Conservation (phyloP, 345 rosid species). For the Litchi chinensis region DNA sequence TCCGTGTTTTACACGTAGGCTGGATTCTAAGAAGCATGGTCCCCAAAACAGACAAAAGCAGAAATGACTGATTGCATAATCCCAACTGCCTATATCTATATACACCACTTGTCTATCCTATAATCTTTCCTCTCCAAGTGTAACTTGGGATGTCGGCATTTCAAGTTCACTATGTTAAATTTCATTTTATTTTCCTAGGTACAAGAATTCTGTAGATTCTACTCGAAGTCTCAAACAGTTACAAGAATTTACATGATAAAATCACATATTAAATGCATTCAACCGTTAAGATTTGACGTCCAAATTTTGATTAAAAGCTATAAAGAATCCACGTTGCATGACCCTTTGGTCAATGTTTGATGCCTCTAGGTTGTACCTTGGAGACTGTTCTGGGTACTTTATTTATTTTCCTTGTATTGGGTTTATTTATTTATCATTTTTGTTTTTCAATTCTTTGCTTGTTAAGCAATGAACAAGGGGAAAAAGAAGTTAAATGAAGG, state of each 20-base stretch:
- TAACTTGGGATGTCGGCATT: conserved; percentile 23
- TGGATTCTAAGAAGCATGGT: conserved; percentile 5
- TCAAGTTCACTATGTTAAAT: conserved; percentile 15
- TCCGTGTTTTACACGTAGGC: conserved; percentile 12
- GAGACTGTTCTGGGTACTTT: conserved; percentile 5
- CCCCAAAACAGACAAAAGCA: background rate
- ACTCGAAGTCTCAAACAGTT: too few species aligned
- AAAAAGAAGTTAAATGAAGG: conserved; percentile 20
- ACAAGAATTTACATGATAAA: too few species aligned
- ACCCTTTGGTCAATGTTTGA: background rate
- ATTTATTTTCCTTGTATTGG: conserved; percentile 8
- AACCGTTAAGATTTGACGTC: background rate
- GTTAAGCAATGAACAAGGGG: conserved; percentile 37
- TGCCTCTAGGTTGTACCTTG: background rate
- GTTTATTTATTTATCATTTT: conserved; percentile 1
- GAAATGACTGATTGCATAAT: conserved; percentile 39
- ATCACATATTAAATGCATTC: too few species aligned
- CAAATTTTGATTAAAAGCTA: too few species aligned
- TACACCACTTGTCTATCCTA: conserved; percentile 2
- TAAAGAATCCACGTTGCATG: background rate
- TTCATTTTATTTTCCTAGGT: too few species aligned
- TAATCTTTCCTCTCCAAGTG: conserved; percentile 23
- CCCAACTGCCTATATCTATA: conserved; percentile 33
- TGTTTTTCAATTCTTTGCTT: conserved; percentile 33
- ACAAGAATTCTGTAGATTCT: too few species aligned